Conservation (phyloP, 306 rosid genomes). For the Quercus variabilis region DNA sequence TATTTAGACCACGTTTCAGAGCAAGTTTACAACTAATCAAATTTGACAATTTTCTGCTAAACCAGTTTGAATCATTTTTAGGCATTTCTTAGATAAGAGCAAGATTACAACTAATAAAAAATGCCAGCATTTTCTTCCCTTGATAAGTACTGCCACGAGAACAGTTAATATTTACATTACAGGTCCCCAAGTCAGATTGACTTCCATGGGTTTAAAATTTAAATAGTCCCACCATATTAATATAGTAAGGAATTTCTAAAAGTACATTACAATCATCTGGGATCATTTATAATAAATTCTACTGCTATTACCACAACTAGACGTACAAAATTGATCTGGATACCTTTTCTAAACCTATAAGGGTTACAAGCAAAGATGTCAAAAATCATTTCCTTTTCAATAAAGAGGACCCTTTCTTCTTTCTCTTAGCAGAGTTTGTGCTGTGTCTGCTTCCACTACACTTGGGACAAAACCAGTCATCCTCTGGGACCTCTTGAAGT, state of each 20-base stretch:
- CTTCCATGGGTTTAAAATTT: neutral
- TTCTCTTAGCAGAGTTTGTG: constrained; percentile 37
- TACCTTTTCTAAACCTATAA: neutral
- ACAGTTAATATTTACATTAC: neutral
- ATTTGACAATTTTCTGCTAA: too few relatives aligned
- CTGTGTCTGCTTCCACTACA: constrained; percentile 42
- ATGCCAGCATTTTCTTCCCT: too few relatives aligned
- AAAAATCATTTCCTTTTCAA: constrained; percentile 26
- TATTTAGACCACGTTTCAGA: too few relatives aligned
- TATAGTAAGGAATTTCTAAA: neutral
- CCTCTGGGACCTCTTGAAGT: constrained; percentile 58
- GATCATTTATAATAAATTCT: neutral
- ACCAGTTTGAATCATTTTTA: too few relatives aligned
- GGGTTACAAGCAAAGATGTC: neutral
- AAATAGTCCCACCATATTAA: neutral
- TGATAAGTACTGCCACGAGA: neutral
- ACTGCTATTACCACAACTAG: neutral
- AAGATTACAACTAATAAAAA: too few relatives aligned
- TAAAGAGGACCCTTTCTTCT: constrained; percentile 39
- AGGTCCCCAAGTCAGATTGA: neutral
- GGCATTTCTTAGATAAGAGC: too few relatives aligned
- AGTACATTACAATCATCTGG: neutral
- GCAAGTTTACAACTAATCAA: too few relatives aligned
- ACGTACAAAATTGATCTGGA: neutral
- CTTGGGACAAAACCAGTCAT: constrained; percentile 80